Conservation (phyloP, 495 filamentous ascomycete species). For the Entonaema liquescens region DNA sequence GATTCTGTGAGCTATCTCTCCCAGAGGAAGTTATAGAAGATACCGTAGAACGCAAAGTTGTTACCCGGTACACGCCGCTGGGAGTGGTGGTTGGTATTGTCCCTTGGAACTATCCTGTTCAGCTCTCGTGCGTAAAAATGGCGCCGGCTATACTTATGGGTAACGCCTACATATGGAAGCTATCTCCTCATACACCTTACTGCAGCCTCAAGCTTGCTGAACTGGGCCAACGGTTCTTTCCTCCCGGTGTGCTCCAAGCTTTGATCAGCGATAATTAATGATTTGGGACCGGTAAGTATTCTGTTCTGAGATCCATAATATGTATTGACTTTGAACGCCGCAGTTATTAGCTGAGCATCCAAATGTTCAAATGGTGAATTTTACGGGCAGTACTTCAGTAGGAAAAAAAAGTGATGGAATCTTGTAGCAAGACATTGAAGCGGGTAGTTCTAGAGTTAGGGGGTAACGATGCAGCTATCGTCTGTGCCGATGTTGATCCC, state of each 20-base stretch:
- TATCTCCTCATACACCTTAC: background rate
- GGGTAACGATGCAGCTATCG: background rate
- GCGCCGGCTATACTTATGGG: background rate
- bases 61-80: background rate
- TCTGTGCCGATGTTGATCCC: background rate
- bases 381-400: background rate
- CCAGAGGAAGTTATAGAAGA: background rate
- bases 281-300: background rate
- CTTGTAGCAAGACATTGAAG: background rate
- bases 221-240: background rate
- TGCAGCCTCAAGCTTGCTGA: background rate
- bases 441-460: background rate
- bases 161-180: background rate
- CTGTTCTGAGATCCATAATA: background rate
- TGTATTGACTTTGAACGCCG: background rate
- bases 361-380: background rate
- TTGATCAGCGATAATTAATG: background rate
- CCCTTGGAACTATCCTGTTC: background rate
- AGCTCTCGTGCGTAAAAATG: background rate
- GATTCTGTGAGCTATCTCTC: background rate
- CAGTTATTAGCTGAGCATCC: background rate
- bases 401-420: background rate
- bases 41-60: background rate
- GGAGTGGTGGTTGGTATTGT: background rate
- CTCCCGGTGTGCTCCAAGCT: background rate